Evolutionary conservation across 2,329 filamentous ascomycete species (phyloP).

Genomic region (Lachnellula hyalina): DNA sequence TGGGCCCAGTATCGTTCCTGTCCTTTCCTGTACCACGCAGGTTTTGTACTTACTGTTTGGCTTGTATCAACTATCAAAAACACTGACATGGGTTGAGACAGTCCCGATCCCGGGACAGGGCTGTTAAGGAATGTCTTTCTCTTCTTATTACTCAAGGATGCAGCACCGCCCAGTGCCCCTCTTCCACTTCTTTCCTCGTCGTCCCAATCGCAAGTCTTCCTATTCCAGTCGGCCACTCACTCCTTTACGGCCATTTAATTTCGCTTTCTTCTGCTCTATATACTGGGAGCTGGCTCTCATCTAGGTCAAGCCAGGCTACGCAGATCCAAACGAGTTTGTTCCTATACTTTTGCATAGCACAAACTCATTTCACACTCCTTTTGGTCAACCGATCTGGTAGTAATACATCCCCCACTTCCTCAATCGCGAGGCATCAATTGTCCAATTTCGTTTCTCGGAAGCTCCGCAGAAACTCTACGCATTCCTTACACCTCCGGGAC

Average conservation of each 20-base stretch:
- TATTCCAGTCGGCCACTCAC: slow-evolving; percentile 42
- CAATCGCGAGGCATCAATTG: slow-evolving; percentile 36
- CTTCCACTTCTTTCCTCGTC: slow-evolving; percentile 38
- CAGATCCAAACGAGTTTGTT: slow-evolving; percentile 40
- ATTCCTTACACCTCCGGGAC: slow-evolving; percentile 32
- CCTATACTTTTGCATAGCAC: slow-evolving; percentile 35
- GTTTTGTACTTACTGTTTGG: slow-evolving; percentile 26
- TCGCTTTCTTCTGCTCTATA: slow-evolving; percentile 41
- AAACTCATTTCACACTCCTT: slow-evolving; percentile 39
- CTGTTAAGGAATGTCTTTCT: slow-evolving; percentile 33
- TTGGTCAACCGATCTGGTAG: slow-evolving; percentile 26
- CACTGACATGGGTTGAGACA: slow-evolving; percentile 26
- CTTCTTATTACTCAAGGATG: slow-evolving; percentile 48
- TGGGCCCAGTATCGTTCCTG: slow-evolving; percentile 24
- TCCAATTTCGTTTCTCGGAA: slow-evolving; percentile 34
- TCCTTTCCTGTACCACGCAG: slow-evolving; percentile 21
- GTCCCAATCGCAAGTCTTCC: slow-evolving; percentile 39
- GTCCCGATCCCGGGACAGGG: slow-evolving; percentile 29
- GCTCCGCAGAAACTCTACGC: slow-evolving; percentile 33
- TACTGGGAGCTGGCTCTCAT: slow-evolving; percentile 54
- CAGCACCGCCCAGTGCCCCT: slow-evolving; percentile 48
- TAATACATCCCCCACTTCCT: slow-evolving; percentile 34
- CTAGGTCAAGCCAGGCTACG: slow-evolving; percentile 36
- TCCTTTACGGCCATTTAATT: slow-evolving; percentile 43
- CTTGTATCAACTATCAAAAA: slow-evolving; percentile 33